Base-by-base conservation (phyloP, 164 flowering plant species). In the Berberis vulgaris region DNA sequence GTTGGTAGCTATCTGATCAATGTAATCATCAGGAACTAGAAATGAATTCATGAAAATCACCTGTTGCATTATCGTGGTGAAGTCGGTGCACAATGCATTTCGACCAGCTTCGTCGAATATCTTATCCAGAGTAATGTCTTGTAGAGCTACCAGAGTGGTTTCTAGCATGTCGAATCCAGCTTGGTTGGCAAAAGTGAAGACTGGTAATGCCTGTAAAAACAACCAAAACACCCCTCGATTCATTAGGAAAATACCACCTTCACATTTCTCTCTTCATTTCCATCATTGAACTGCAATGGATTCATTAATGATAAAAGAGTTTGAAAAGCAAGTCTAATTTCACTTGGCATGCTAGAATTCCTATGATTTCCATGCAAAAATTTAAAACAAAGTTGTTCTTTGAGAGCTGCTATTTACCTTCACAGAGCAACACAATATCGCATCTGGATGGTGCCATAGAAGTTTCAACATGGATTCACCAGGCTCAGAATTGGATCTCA, bases 121-220 rank as follows among this genome's bases (percentile, higher is more conserved):
- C 76, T 87, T 88, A 46, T 88, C 98, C 70, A 93, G 64, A 0
- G 92, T 78, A 54, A 93, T 81, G 66, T 93, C 98, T 69, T 93
- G 97, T 39, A 93, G 74, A 42, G 96, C 87, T 55, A 86, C 86
- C 49, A 93, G 74, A 0, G 96, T 88, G 10, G 98, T 93, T 73
- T 93, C 97, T 69, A 93, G 76, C 98, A 93, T 93, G 74, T 93
- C 94, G 7, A 93, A 81, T 38, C 98, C 98, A 0, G 94, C 98
- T 63, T 93, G 92, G 76, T 93, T 93, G 6, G 97, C 97, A 50
- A 93, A 93, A 44, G 83, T 80, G 75, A 93, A 86, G 50, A 86
- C 88, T 40, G 98, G 97, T 59, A 77, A 49, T 4, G 96, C 76
- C 98, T 93, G 90, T 77, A 67, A 65, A 76, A 49, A 49, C 43